phyloP scores from a whole-genome alignment of 352 stramenopile genomes.

The Globisporangium viniferum region DNA sequence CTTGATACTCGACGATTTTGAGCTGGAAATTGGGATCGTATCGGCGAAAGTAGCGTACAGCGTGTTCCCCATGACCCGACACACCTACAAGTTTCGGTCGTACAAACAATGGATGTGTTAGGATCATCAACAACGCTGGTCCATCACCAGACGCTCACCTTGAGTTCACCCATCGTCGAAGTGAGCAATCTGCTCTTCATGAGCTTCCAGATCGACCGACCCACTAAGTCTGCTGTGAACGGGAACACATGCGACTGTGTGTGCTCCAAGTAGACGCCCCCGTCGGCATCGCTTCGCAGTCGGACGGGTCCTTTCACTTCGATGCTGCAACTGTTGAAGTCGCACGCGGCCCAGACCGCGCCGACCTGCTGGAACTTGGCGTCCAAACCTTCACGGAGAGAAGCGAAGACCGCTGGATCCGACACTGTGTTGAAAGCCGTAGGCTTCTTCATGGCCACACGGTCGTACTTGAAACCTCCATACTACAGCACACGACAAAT shows the following conservation, averaged over 20 bases:
- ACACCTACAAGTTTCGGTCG: background rate
- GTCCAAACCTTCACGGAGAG: constrained; percentile 20
- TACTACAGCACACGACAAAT: background rate
- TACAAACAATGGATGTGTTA: too few species aligned
- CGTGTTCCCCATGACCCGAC: background rate
- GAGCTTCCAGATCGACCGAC: background rate
- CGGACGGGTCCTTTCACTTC: background rate
- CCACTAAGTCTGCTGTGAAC: background rate
- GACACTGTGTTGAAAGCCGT: background rate
- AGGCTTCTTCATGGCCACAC: background rate
- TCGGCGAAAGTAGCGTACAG: background rate
- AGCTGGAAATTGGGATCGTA: background rate
- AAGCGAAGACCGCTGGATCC: constrained; percentile 20
- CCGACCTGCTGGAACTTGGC: constrained; percentile 19
- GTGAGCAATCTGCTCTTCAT: background rate
- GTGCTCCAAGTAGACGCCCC: background rate
- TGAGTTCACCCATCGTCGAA: background rate
- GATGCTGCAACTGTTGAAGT: constrained; percentile 16
- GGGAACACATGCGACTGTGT: background rate
- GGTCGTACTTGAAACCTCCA: background rate
- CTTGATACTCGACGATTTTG: background rate
- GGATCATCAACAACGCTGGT: too few species aligned
- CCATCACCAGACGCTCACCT: background rate
- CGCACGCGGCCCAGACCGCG: constrained; percentile 14
- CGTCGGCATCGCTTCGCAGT: background rate